Evolutionary conservation across 1,139 yeast genomes (phyloP), one percentile per base, ranked within the genome.

Genomic region (Sugiyamaella pinicola): DNA sequence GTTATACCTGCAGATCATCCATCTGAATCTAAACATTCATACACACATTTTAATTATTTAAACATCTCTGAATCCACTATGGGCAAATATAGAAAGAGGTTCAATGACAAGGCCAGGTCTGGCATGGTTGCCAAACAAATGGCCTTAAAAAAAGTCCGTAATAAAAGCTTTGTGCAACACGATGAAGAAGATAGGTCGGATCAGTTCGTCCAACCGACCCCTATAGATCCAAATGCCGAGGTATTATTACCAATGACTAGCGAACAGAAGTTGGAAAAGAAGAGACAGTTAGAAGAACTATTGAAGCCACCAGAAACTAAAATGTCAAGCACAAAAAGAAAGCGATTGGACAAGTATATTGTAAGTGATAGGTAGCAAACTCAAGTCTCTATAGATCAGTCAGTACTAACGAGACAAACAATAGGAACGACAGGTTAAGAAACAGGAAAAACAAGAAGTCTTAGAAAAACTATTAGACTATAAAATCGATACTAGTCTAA

Each of bases 71-170:
- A 2, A 22, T 21, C 24, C 35, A 38, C 15, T 2, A 87, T 88
- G 96, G 96, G 93, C 55, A 86, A 85, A 60, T 87, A 86, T 68
- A 79, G 95, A 62, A 81, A 81, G 68, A 72, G 96, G 58, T 86
- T 84, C 74, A 88, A 88, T 69, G 96, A 85, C 69, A 87, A 86
- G 74, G 96, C 95, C 54, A 81, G 95, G 35, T 66, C 89, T 3
- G 96, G 96, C 29, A 85, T 85, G 81, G 83, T 88, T 64, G 85
- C 91, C 37, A 87, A 85, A 74, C 87, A 85, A 66, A 83, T 85
- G 34, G 83, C 84, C 46, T 74, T 88, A 62, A 84, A 83, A 60
- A 72, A 73, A 53, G 86, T 82, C 34, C 75, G 96, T 53, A 86
- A 87, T 63, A 85, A 70, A 82, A 63, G 82, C 83, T 66, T 70